A percentile compares a stretch with the other conserved stretches of the same genome.
These are phyloP conservation scores for Pisolithus microcarpus DNA, from an alignment of 768 basidiomycete species.

Conservation along the genomic window DNA sequence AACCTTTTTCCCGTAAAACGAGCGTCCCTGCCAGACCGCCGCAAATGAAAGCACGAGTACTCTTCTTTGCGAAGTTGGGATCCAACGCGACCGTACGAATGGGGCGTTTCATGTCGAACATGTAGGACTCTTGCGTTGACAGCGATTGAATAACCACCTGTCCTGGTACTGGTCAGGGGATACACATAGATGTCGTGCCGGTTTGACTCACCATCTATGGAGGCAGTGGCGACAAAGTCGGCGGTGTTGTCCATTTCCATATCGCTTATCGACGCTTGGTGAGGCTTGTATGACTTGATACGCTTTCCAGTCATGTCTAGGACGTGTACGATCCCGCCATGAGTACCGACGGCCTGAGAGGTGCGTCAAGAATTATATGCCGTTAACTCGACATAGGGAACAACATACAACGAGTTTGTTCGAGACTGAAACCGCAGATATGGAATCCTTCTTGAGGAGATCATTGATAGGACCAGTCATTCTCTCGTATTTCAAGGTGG, in stretches of 20 bases:
- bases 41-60: conserved; percentile 74
- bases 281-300: conserved; percentile 86
- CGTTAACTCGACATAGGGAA: background rate
- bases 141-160: conserved; percentile 85
- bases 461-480: conserved; percentile 67
- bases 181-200: conserved; percentile 73
- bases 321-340: conserved; percentile 86
- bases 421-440: conserved; percentile 72
- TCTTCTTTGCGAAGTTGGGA: conserved; percentile 77
- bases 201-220: conserved; percentile 86
- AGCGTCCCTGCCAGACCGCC: conserved; percentile 89
- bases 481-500: conserved; percentile 84
- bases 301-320: conserved; percentile 72
- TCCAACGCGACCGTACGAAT: conserved; percentile 87
- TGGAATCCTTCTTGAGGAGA: conserved; percentile 82
- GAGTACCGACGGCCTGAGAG: conserved; percentile 80
- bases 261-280: conserved; percentile 80
- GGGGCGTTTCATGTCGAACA: conserved; percentile 87
- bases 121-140: conserved; percentile 70
- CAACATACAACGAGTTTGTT: conserved; percentile 59
- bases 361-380: background rate
- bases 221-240: conserved; percentile 88
- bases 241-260: conserved; percentile 77
- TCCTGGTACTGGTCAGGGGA: conserved; percentile 54
- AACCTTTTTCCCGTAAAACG: conserved; percentile 88